Conservation (phyloP, 208 protist genomes). For the Acanthamoeba triangularis region DNA sequence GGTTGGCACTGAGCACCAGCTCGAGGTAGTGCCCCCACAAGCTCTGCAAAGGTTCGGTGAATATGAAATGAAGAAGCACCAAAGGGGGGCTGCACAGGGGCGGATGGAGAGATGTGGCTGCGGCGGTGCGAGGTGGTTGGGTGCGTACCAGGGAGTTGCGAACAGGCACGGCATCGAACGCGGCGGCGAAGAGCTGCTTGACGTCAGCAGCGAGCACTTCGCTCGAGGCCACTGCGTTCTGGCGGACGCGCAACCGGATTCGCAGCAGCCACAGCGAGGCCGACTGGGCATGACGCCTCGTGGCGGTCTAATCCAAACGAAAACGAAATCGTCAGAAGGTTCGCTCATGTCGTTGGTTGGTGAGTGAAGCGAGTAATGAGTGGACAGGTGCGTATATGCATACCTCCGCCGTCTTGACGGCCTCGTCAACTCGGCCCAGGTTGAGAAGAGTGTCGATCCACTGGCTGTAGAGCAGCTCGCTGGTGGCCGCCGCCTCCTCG, state of each 20-base stretch:
- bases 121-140: background rate
- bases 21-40: slow-evolving; percentile 13
- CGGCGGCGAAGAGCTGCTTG: slow-evolving; percentile 48
- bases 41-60: background rate
- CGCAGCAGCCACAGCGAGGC: background rate
- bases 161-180: background rate
- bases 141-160: background rate
- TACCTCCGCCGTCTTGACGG: background rate
- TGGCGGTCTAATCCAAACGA: background rate
- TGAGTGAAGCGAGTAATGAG: background rate
- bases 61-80: background rate
- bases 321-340: background rate
- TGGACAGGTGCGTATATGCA: background rate
- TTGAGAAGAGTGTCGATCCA: slow-evolving; percentile 24
- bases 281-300: background rate
- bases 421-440: background rate
- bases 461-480: background rate
- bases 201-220: background rate
- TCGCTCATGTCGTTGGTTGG: background rate
- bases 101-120: background rate
- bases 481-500: background rate
- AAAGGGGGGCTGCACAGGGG: background rate
- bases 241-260: background rate
- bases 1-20: slow-evolving; percentile 20
- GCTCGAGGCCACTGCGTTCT: background rate